Evolutionary conservation across 176 grass and related monocot species (phyloP), one percentile per base, ranked within the genome.

Genomic region (Chloris gayana): DNA sequence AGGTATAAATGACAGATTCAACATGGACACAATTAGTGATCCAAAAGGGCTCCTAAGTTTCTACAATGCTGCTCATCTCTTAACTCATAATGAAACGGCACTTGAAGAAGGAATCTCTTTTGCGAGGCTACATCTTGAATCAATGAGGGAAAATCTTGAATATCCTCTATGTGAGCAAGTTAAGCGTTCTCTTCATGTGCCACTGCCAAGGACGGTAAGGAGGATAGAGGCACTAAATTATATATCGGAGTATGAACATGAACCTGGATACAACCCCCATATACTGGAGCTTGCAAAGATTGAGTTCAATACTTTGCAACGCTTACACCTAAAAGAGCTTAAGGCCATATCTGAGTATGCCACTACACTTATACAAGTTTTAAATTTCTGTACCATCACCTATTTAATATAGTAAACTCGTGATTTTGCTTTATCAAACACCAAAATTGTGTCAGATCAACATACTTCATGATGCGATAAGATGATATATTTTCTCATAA

Each of bases 211-310:
- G 32, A 71, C 54, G 3, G 32, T 61, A 6, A 69, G 62, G 1
- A 76, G 79, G 25, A 18, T 26, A 29, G 85, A 82, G 8, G 9
- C 32, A 7, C 7, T 70, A 62, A 30, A 19, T 21, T 82, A 64
- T 54, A 82, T 87, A 4, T 5, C 0, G 7, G 79, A 82, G 19
- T 87, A 77, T 14, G n/a, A 13, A 12, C 8, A 71, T 5, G 65
- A 87, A 46, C 24, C 64, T 25, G 14, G 15, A 41, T 47, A 82
- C 24, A 77, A 39, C 21, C 24, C 3, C 8, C 2, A 7, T 10
- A 27, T 87, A 41, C 7, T 77, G 33, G 85, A 87, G 79, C 41
- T 83, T 51, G 85, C 73, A 8, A 87, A 77, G 74, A 19, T 77
- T 1, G 84, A 80, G 34, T 86, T 86, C 9, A 80, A 80, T 60